Evolutionary conservation across 139 green algal genomes (phyloP), one percentile per base, ranked within the genome.

Genomic region (Micractinium conductrix): DNA sequence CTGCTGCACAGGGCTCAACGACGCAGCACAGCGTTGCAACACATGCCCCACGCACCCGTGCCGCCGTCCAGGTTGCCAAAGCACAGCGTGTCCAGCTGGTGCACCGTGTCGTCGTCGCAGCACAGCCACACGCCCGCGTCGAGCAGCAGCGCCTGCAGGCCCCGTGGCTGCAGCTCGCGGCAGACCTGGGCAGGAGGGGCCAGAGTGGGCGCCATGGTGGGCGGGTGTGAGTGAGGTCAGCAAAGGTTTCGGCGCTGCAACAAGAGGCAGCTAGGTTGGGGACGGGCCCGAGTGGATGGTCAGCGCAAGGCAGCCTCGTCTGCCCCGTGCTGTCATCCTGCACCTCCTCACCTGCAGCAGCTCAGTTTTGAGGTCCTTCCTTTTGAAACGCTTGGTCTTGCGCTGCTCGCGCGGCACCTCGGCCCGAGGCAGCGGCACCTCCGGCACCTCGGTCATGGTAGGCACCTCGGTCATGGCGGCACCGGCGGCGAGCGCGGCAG

Each of bases 61-160:
- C 82, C 86, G 33, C 86, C 87, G n/a, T 90, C 87, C 55, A 88
- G 67, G 58, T 88, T 90, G 24, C 87, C 87, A 22, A 90, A 72
- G 84, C 87, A 90, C 70, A 86, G 78, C 21, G 35, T 43, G 37
- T 90, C 87, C 24, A 90, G 71, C 42, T 50, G 35, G 48, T 83
- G 42, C 28, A 87, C 83, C 33, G 65, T 40, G 4, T 62, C 78
- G 26, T 80, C 78, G 30, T 78, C 53, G 48, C 65, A 74, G 48
- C 65, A 85, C 48, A 90, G 19, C 83, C 83, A 90, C 1, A 90
- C 87, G 3, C 83, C 83, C 5, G 75, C 60, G 16, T 68, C 86
- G 28, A 87, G 37, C 12, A 90, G 62, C 48, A 90, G n/a, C 42
- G 60, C 86, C 68, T 88, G 75, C 37, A 90, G 82, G 38, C 73